Percentiles rank a stretch among this genome's conserved stretches.
Conservation (phyloP, 225 moss, liverwort and hornwort genomes). For the Sphagnum contortum region DNA sequence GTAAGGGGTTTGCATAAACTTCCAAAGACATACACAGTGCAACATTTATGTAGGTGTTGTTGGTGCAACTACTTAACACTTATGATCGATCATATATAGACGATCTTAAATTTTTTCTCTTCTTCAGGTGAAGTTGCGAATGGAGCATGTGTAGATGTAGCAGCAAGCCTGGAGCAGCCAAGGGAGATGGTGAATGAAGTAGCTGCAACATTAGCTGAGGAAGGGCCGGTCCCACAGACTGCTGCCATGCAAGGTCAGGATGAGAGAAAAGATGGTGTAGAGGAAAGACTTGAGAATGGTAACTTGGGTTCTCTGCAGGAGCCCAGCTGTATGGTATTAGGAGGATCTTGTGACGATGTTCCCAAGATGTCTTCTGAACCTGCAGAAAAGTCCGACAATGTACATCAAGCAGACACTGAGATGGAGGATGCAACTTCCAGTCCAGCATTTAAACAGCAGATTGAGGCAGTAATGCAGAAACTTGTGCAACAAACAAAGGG, state of each 20-base stretch:
- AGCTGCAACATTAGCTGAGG: slow-evolving; percentile 12
- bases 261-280: slow-evolving; percentile 12
- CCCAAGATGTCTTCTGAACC: slow-evolving; percentile 13
- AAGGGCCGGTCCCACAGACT: slow-evolving; percentile 25
- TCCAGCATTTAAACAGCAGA: slow-evolving; percentile 29
- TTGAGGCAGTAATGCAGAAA: slow-evolving; percentile 41
- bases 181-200: slow-evolving; percentile 22
- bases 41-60: background rate
- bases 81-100: no score
- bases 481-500: slow-evolving; percentile 46
- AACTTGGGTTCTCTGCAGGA: slow-evolving; percentile 2
- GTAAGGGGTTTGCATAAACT: slow-evolving; percentile 16
- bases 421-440: slow-evolving; percentile 24
- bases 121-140: slow-evolving; percentile 31
- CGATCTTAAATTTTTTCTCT: no score
- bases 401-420: slow-evolving; percentile 10
- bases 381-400: slow-evolving; percentile 21
- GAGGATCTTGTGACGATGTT: slow-evolving; percentile 19
- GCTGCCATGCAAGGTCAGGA: slow-evolving; percentile 18
- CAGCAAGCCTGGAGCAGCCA: slow-evolving; percentile 12
- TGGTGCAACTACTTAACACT: background rate
- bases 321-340: slow-evolving; percentile 1
- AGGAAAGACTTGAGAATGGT: slow-evolving; percentile 28
- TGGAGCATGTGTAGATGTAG: slow-evolving; percentile 34
- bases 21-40: background rate